These are phyloP conservation scores for Brettanomyces bruxellensis DNA, from an alignment of 805 yeast genomes.

Conservation along the genomic window DNA sequence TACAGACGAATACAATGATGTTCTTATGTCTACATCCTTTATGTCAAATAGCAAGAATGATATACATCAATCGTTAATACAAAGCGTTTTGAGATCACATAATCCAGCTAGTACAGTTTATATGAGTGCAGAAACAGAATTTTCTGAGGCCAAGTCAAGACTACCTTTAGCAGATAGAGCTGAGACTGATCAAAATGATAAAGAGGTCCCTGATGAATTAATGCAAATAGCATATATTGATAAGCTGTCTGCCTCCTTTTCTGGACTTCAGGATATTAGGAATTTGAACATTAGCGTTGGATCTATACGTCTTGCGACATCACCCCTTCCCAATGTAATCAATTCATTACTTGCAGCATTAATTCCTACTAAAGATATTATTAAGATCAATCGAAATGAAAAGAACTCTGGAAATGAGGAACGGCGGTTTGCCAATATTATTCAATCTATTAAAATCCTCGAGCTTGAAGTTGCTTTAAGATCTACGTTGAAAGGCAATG, in stretches of 20 bases:
- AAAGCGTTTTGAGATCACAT: constrained; percentile 51
- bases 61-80: constrained; percentile 30
- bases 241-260: constrained; percentile 32
- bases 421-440: constrained; percentile 16
- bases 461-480: constrained; percentile 34
- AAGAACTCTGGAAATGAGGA: constrained; percentile 9
- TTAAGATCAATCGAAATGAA: constrained; percentile 19
- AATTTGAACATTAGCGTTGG: constrained; percentile 33
- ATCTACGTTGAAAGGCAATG: constrained; percentile 34
- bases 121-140: constrained; percentile 69
- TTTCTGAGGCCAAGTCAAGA: constrained; percentile 21
- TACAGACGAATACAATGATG: constrained; percentile 28
- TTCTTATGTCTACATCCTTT: constrained; percentile 27
- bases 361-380: neutral
- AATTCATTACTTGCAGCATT: constrained; percentile 30
- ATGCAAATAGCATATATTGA: constrained; percentile 26
- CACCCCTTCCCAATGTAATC: constrained; percentile 33
- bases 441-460: constrained; percentile 31
- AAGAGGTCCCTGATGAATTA: neutral
- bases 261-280: constrained; percentile 31
- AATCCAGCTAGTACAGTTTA: constrained; percentile 58
- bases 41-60: constrained; percentile 21
- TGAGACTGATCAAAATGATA: neutral
- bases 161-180: constrained; percentile 6
- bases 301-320: constrained; percentile 31